Base-by-base conservation (phyloP, 2,329 filamentous ascomycete species). In the Microsporum canis region DNA sequence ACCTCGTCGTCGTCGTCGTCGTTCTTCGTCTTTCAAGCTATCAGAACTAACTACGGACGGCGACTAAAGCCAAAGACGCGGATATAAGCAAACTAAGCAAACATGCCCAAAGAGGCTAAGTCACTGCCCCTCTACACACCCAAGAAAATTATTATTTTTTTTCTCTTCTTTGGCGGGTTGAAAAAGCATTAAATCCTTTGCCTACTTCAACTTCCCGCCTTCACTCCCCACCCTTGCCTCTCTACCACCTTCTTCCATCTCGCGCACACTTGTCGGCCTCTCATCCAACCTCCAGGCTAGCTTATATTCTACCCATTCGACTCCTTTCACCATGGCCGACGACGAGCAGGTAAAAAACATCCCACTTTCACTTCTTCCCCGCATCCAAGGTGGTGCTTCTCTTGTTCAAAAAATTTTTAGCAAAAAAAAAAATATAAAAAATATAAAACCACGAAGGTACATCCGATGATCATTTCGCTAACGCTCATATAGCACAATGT, bases 291-390 rank as follows among this genome's bases (percentile, higher is more conserved):
- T 43, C 45, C 63, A 62, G 62, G 59, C 56, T 62, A 63, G 58
- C 56, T 60, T 55, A 55, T 36, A 59, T 60, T 64, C 53, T 57
- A 62, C 64, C 60, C 61, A 65, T 62, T 63, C 65, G 65, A 59
- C 60, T 60, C 66, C 59, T 38, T 71, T 76, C 80, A 84, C 73
- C 73, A 86, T 86, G 84, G 81, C 83, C 75, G 83, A 85, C 76
- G 84, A 86, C 72, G 80, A 82, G 69, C 81, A 84, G 80, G 84
- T 86, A 43, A 17, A 23, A 82, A 72, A 82, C 75, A 49, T 63
- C 62, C 62, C 64, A 55, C 61, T 60, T 49, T 58, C 59, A 62
- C 63, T 63, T 55, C 69, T 68, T 61, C 60, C 55, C 66, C 67
- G 67, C 65, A 66, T 64, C 62, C 68, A 17, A 23, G 12, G 38